phyloP scores from a whole-genome alignment of 306 rosid species.

The Vigna angularis region DNA sequence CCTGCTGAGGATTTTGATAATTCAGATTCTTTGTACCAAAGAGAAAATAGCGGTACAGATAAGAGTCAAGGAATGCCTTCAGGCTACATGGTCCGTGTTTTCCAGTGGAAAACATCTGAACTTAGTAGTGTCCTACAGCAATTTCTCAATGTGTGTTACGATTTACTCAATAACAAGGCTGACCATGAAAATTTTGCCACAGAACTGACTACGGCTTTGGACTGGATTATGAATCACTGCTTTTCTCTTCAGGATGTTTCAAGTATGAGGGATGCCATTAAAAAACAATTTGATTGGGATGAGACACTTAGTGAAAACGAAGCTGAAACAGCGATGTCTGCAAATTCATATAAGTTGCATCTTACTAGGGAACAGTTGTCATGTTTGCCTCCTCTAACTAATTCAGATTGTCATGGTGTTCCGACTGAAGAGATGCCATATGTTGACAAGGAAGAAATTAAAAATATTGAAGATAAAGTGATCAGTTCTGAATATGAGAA shows the following conservation, averaged over 20 bases:
- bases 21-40: conserved; percentile 45
- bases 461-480: conserved; percentile 47
- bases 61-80: conserved; percentile 55
- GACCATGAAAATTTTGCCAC: conserved; percentile 55
- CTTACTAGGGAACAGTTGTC: conserved; percentile 44
- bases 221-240: conserved; percentile 91
- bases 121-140: conserved; percentile 62
- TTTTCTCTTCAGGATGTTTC: conserved; percentile 90
- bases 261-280: conserved; percentile 75
- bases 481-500: conserved; percentile 50
- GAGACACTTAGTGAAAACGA: conserved; percentile 79
- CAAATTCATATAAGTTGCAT: conserved; percentile 46
- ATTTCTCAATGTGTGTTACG: conserved; percentile 68
- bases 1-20: conserved; percentile 56
- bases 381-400: conserved; percentile 25
- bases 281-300: conserved; percentile 81
- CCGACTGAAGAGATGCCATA: conserved; percentile 50
- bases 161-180: conserved; percentile 63
- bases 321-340: conserved; percentile 59
- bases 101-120: conserved; percentile 91
- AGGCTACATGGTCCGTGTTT: conserved; percentile 75
- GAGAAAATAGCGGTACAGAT: conserved; percentile 37
- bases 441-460: conserved; percentile 48
- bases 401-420: conserved; percentile 47
- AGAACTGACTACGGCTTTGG: conserved; percentile 68